Base-by-base conservation (phyloP, 371 early-diverging fungal genomes). In the Choanephora cucurbitarum region DNA sequence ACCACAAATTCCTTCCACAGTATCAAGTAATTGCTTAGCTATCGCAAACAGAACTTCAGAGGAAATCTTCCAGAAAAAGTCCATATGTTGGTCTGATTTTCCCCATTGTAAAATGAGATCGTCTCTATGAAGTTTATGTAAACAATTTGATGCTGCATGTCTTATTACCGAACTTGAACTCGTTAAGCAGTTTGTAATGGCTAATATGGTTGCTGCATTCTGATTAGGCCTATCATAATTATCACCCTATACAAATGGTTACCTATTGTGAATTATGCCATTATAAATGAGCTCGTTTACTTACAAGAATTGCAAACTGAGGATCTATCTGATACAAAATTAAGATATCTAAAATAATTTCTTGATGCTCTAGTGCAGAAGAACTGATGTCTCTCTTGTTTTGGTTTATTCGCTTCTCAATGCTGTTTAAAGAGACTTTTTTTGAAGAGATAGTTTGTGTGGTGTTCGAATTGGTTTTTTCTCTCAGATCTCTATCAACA, bases 291-390 rank as follows among this genome's bases (percentile, higher is more conserved):
- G 33, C 13, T 15, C 23, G 46, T 18, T 18, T 3, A 18, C 75
- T 69, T 75, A 88, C 87, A 23, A 75, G 69, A 44, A 88, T 75
- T 10, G 87, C 86, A 44, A 89, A 60, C 23, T 75, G 58, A 1
- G 90, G 91, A 62, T 84, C 85, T 9, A 71, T 75, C 41, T 79
- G 74, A 72, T 88, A 92, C 48, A 86, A 75, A 57, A 79, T 83
- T 44, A 92, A 71, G 14, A 90, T 72, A 57, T 81, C 80, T 31
- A 83, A 54, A 21, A 90, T 69, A 19, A 91, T 66, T 52, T 91
- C 91, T 44, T 76, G 70, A 53, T 81, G 78, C 46, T 85, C 82
- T 62, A 76, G 34, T 72, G 73, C 7, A 59, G 60, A 9, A 21
- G 53, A 40, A 62, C 66, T 45, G 46, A 62, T 60, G 55, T 73